phyloP scores from a whole-genome alignment of 2,329 filamentous ascomycete genomes.

The Aspergillus flavus region DNA sequence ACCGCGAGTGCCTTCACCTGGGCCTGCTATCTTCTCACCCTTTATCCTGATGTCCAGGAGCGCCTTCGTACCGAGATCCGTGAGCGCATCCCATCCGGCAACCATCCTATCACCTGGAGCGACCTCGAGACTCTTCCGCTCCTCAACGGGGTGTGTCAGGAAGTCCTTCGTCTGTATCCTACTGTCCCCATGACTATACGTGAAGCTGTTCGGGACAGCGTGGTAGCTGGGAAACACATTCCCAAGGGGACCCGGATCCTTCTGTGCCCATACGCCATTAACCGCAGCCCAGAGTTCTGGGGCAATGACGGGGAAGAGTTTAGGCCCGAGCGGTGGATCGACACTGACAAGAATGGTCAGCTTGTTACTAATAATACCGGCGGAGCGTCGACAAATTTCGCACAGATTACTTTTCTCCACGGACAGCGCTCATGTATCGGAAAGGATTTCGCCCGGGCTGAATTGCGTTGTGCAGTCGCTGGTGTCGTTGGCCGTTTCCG shows the following conservation, averaged over 20 bases:
- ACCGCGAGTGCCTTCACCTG: slow-evolving; percentile 58
- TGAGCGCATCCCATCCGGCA: slow-evolving; percentile 45
- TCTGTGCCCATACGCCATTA: slow-evolving; percentile 69
- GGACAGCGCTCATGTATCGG: slow-evolving; percentile 42
- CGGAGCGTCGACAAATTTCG: slow-evolving; percentile 41
- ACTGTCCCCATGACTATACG: slow-evolving; percentile 45
- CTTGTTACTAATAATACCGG: slow-evolving; percentile 56
- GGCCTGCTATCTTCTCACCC: slow-evolving; percentile 56
- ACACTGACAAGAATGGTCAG: slow-evolving; percentile 57
- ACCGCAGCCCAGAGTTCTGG: slow-evolving; percentile 71
- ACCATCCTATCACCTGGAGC: slow-evolving; percentile 27
- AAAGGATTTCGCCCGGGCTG: slow-evolving; percentile 47
- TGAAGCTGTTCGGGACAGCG: slow-evolving; percentile 46
- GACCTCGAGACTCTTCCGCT: slow-evolving; percentile 55
- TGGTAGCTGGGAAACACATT: slow-evolving; percentile 65
- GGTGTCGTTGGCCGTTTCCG: slow-evolving; percentile 40
- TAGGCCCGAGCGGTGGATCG: slow-evolving; percentile 75
- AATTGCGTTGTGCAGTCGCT: slow-evolving; percentile 44
- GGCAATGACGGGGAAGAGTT: slow-evolving; percentile 72
- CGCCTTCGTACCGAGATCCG: slow-evolving; percentile 56
- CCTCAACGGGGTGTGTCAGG: slow-evolving; percentile 74
- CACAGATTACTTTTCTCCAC: slow-evolving; percentile 44
- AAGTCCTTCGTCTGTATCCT: slow-evolving; percentile 60
- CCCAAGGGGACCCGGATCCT: slow-evolving; percentile 72
- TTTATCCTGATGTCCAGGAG: slow-evolving; percentile 51